phyloP scores from a whole-genome alignment of 306 rosid species.

The Cucurbita moschata region DNA sequence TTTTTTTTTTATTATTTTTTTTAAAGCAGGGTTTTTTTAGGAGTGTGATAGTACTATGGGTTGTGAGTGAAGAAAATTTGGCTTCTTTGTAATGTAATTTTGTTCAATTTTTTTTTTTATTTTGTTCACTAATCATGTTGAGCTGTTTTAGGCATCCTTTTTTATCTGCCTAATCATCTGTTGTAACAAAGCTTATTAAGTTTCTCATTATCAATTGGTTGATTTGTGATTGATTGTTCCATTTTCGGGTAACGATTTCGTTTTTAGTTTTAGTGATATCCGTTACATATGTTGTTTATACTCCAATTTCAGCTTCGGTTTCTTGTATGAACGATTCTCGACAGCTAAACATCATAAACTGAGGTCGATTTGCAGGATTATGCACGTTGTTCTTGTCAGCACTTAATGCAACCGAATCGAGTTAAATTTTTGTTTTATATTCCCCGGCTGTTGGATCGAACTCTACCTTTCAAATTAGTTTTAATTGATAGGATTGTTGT shows the following conservation, averaged over 20 bases:
- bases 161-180: conserved; percentile 74
- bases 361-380: too few species aligned
- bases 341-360: too few species aligned
- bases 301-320: too few species aligned
- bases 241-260: background rate
- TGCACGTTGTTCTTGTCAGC: too few species aligned
- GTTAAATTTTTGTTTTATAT: too few species aligned
- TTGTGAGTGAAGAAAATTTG: conserved; percentile 8
- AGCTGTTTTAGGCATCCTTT: conserved; percentile 81
- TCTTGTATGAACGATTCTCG: too few species aligned
- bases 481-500: too few species aligned
- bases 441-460: too few species aligned
- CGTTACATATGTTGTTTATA: too few species aligned
- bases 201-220: conserved; percentile 33
- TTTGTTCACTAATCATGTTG: conserved; percentile 51
- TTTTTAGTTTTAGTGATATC: too few species aligned
- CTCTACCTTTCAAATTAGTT: too few species aligned
- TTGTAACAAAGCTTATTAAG: conserved; percentile 20
- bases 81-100: background rate
- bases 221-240: conserved; percentile 43
- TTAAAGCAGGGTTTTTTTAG: conserved; percentile 10
- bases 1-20: background rate
- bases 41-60: conserved; percentile 37
- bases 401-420: too few species aligned
- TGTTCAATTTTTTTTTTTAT: background rate